Base-by-base conservation (phyloP, 805 yeast genomes). In the Priceomyces castillae region DNA sequence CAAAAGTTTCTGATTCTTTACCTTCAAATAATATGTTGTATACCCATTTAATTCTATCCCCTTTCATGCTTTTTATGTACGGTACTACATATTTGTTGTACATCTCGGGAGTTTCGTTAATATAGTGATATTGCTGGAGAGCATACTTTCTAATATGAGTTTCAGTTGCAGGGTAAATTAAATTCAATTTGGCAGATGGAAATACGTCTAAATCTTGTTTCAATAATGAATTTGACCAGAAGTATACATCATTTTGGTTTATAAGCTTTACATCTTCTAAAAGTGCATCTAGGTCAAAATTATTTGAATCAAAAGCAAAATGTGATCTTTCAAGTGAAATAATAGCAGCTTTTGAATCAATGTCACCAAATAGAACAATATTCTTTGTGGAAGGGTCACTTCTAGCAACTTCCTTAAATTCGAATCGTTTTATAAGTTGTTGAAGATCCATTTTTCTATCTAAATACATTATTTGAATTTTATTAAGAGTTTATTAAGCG, bases 91-190 rank as follows among this genome's bases (percentile, higher is more conserved):
- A 65, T 5, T 60, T 47, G 3, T 59, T 41, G 67, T 92, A 94
- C 63, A 80, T 68, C 42, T 81, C 82, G 1, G 97, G 95, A 1
- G 97, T 88, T 59, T 94, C 99, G 12, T 63, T 59, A 2, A 94
- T 73, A 56, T 85, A 63, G 50, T 82, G 89, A 25, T 60, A 54
- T n/a, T 63, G 64, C 51, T 85, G 89, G 11, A 62, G 68, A n/a
- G 77, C 71, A 59, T 79, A 88, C 65, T 94, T 94, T 37, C 74
- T 75, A 37, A 94, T 81, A 59, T 94, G 99, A 3, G 82, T 78
- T 38, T 80, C 82, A 0, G 97, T 85, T 0, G 98, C 98, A 1
- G 99, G 99, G 60, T 79, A 89, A 19, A 92, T 82, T 43, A 92
- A 53, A 52, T 84, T 89, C 43, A 88, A 53, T 56, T 90, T 90